Percentiles rank a stretch among this genome's conserved stretches.
These are phyloP conservation scores for Diaporthe velutina DNA, from an alignment of 2,329 filamentous ascomycete species.

Conservation along the genomic window DNA sequence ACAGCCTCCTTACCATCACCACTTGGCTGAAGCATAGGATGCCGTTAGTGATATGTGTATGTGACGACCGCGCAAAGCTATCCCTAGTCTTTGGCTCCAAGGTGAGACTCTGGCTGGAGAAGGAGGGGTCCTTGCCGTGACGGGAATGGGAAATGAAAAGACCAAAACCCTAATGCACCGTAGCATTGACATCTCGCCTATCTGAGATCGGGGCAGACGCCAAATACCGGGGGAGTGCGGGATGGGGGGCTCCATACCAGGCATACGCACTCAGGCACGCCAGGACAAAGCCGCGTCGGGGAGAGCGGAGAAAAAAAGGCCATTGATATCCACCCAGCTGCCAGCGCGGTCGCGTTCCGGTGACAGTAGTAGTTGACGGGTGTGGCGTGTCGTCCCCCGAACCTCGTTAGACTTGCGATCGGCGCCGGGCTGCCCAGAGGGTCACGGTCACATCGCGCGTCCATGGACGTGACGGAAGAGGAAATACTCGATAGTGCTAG, in stretches of 20 bases:
- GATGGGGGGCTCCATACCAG: not conserved
- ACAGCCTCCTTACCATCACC: constrained; percentile 14
- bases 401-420: constrained; percentile 26
- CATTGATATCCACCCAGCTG: constrained; percentile 19
- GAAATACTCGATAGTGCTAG: constrained; percentile 8
- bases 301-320: not conserved
- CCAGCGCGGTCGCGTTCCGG: constrained; percentile 19
- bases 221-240: constrained; percentile 8
- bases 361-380: constrained; percentile 20
- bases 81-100: not conserved
- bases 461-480: constrained; percentile 8
- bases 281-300: constrained; percentile 11
- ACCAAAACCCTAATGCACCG: constrained; percentile 19
- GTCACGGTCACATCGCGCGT: constrained; percentile 27
- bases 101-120: not conserved
- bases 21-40: constrained; percentile 19
- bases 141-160: constrained; percentile 4
- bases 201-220: constrained; percentile 29
- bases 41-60: not conserved
- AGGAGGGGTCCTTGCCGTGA: not conserved
- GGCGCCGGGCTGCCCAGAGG: constrained; percentile 18
- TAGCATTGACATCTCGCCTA: constrained; percentile 29
- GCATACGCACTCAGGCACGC: not conserved
- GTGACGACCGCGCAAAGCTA: not conserved
- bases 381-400: constrained; percentile 21